phyloP scores from a whole-genome alignment of 1,284 basidiomycete species.

The Ganoderma boninense region DNA sequence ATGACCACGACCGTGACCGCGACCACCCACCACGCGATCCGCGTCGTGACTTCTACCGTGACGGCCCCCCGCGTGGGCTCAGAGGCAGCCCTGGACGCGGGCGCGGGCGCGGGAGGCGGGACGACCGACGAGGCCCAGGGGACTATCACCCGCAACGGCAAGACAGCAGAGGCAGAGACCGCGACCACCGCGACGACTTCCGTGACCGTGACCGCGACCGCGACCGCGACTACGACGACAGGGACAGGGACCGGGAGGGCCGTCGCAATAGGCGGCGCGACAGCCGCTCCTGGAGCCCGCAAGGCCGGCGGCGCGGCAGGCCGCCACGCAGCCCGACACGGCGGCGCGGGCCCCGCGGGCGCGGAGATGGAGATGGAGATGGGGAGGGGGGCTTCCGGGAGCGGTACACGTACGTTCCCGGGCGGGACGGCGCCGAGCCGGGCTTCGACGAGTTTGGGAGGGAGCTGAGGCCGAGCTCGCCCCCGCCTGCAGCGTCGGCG shows the following conservation, averaged over 20 bases:
- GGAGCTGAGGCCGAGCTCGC: constrained; percentile 65
- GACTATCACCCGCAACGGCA: constrained; percentile 47
- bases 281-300: constrained; percentile 78
- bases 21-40: constrained; percentile 9
- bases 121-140: constrained; percentile 34
- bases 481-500: constrained; percentile 13
- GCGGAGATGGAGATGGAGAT: not conserved
- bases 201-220: too few species aligned
- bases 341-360: not conserved
- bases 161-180: constrained; percentile 46
- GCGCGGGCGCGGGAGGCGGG: constrained; percentile 54
- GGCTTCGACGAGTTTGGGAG: constrained; percentile 80
- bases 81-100: constrained; percentile 53
- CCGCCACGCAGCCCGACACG: constrained; percentile 55
- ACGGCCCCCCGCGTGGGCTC: not conserved
- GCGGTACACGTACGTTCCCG: constrained; percentile 7
- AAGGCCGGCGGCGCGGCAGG: constrained; percentile 47
- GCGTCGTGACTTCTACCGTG: constrained; percentile 27
- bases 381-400: not conserved
- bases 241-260: not conserved
- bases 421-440: constrained; percentile 1
- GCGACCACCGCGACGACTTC: constrained; percentile 42
- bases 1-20: not conserved
- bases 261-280: constrained; percentile 45
- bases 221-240: constrained; percentile 41